Conservation (phyloP, 352 stramenopile genomes). For the Peronosclerospora sorghi region DNA sequence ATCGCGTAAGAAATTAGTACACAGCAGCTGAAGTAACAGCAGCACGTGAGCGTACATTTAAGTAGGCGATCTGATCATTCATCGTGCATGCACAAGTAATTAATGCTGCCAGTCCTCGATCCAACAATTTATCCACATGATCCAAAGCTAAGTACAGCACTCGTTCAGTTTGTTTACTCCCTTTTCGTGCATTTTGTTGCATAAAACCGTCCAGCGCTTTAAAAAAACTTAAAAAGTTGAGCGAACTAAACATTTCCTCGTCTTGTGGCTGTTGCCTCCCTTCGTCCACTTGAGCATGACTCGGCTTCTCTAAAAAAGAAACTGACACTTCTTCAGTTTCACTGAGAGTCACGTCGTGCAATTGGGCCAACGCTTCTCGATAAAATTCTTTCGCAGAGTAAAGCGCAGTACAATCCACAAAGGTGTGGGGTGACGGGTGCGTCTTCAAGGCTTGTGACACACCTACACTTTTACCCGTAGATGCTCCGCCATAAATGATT, state of each 20-base stretch:
- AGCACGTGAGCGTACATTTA: constrained; percentile 28
- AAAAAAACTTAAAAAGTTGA: constrained; percentile 65
- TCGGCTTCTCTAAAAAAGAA: background rate
- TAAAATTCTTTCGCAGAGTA: constrained; percentile 61
- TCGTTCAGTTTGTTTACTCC: background rate
- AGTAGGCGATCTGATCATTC: constrained; percentile 51
- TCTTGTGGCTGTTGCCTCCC: constrained; percentile 2
- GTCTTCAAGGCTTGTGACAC: constrained; percentile 30
- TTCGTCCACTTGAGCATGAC: background rate
- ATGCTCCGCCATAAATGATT: constrained; percentile 61
- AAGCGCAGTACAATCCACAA: constrained; percentile 64
- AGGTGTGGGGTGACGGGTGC: constrained; percentile 26
- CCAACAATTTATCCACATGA: constrained; percentile 54
- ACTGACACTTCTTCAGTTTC: constrained; percentile 6
- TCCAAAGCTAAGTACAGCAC: constrained; percentile 58
- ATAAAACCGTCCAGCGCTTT: constrained; percentile 52
- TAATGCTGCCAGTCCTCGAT: constrained; percentile 38
- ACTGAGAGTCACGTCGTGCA: constrained; percentile 18
- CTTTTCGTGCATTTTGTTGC: constrained; percentile 5
- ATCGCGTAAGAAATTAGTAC: background rate
- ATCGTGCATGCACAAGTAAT: constrained; percentile 59
- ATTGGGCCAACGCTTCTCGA: constrained; percentile 52
- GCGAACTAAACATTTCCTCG: constrained; percentile 32
- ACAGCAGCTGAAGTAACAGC: background rate
- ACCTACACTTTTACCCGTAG: constrained; percentile 63